phyloP scores from a whole-genome alignment of 2,329 filamentous ascomycete species.

The Phoma sp. region DNA sequence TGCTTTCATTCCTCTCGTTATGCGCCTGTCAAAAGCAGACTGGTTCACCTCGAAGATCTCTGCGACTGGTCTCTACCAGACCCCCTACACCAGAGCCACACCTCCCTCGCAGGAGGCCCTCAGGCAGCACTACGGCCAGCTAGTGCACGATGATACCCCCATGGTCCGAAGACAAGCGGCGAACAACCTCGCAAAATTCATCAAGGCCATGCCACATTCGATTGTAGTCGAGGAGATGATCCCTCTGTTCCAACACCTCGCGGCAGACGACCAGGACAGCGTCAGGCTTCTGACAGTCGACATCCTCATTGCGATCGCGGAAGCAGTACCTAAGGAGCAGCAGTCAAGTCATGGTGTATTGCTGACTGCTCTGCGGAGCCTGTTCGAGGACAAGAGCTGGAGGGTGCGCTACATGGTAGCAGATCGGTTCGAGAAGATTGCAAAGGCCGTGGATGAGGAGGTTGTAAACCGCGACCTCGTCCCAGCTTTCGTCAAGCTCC shows the following conservation, averaged over 20 bases:
- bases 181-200: slow-evolving; percentile 95
- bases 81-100: slow-evolving; percentile 90
- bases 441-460: slow-evolving; percentile 97
- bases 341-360: slow-evolving; percentile 95
- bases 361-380: slow-evolving; percentile 84
- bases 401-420: slow-evolving; percentile 99
- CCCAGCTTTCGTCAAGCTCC: slow-evolving; percentile 93
- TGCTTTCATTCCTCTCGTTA: slow-evolving; percentile 93
- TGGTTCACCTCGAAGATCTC: slow-evolving; percentile 99
- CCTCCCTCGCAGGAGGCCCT: slow-evolving; percentile 88
- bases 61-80: slow-evolving; percentile 92
- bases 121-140: slow-evolving; percentile 86
- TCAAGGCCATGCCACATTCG: slow-evolving; percentile 92
- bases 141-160: slow-evolving; percentile 97
- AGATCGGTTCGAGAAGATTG: slow-evolving; percentile 98
- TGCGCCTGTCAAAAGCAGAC: slow-evolving; percentile 97
- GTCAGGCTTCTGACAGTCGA: slow-evolving; percentile 95
- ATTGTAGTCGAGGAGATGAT: slow-evolving; percentile 99
- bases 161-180: slow-evolving; percentile 98
- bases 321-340: slow-evolving; percentile 97
- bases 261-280: slow-evolving; percentile 96
- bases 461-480: slow-evolving; percentile 93
- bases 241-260: slow-evolving; percentile 95
- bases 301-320: slow-evolving; percentile 93
- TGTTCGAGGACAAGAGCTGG: slow-evolving; percentile 99